phyloP scores from a whole-genome alignment of 129 eudicot species.

The Smallanthus sonchifolius region DNA sequence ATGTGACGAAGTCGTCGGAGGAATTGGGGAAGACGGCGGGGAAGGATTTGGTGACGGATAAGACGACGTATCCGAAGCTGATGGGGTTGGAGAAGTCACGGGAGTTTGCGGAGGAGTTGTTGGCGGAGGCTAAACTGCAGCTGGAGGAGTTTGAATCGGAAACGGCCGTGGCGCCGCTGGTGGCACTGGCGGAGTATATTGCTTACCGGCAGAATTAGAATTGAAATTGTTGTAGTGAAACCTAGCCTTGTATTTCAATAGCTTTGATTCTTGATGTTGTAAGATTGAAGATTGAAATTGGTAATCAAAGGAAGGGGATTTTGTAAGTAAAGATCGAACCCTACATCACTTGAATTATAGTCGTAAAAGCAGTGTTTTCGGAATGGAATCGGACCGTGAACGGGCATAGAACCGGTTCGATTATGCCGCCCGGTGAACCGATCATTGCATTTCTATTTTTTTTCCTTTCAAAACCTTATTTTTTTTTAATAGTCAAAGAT shows the following conservation, averaged over 20 bases:
- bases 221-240: neutral
- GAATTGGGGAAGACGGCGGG: conserved; percentile 82
- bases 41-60: conserved; percentile 55
- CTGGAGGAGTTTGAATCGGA: conserved; percentile 44
- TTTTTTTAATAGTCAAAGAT: too few relatives aligned
- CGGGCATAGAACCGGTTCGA: too few relatives aligned
- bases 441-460: too few relatives aligned
- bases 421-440: too few relatives aligned
- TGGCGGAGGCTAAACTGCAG: conserved; percentile 56
- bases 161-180: conserved; percentile 58
- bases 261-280: too few relatives aligned
- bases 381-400: too few relatives aligned
- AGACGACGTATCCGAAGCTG: conserved; percentile 65
- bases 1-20: conserved; percentile 63
- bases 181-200: conserved; percentile 68
- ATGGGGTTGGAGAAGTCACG: conserved; percentile 61
- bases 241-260: neutral
- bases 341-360: too few relatives aligned
- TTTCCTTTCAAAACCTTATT: too few relatives aligned
- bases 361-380: too few relatives aligned
- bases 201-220: conserved; percentile 55
- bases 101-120: conserved; percentile 59
- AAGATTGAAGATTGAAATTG: too few relatives aligned
- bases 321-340: too few relatives aligned
- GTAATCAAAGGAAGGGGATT: too few relatives aligned